Percentiles rank a stretch among this genome's conserved stretches.
Evolutionary conservation across 345 rosid genomes (phyloP).

Genomic region (Eucalyptus sp.): DNA sequence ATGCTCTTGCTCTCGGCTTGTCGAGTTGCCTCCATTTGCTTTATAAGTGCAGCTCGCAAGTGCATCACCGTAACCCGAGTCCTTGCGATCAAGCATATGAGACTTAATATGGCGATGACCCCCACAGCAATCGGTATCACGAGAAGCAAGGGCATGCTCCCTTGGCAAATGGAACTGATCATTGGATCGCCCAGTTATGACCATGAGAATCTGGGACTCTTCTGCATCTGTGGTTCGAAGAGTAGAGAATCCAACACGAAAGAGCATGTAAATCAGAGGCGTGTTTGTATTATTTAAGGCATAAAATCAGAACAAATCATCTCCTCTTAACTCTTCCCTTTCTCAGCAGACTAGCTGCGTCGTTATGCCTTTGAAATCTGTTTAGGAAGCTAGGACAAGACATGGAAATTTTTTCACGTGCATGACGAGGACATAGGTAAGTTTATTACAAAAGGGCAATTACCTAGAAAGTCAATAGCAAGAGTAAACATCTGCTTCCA

Average conservation of each 20-base stretch:
- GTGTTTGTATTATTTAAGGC: not conserved
- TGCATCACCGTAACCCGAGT: slow-evolving; percentile 35
- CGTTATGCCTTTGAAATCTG: not conserved
- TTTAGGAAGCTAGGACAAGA: not conserved
- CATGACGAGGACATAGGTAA: not conserved
- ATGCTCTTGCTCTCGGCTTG: slow-evolving; percentile 70
- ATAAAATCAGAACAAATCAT: not conserved
- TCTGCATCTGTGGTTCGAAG: not conserved
- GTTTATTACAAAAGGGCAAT: not conserved
- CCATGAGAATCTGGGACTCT: not conserved
- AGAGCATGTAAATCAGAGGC: not conserved
- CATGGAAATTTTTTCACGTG: not conserved
- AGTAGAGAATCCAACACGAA: not conserved
- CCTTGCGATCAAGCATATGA: slow-evolving; percentile 18
- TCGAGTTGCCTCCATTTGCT: slow-evolving; percentile 70
- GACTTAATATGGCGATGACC: slow-evolving; percentile 6
- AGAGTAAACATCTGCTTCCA: not conserved
- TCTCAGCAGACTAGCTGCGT: not conserved
- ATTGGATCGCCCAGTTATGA: not conserved
- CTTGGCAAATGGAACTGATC: not conserved
- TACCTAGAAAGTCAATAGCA: not conserved
- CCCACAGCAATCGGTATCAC: slow-evolving; percentile 2
- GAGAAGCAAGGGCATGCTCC: slow-evolving; percentile 13
- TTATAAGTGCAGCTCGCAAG: slow-evolving; percentile 35
- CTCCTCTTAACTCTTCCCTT: not conserved